phyloP scores from a whole-genome alignment of 2,329 filamentous ascomycete species.

The Calonectria pteridis region DNA sequence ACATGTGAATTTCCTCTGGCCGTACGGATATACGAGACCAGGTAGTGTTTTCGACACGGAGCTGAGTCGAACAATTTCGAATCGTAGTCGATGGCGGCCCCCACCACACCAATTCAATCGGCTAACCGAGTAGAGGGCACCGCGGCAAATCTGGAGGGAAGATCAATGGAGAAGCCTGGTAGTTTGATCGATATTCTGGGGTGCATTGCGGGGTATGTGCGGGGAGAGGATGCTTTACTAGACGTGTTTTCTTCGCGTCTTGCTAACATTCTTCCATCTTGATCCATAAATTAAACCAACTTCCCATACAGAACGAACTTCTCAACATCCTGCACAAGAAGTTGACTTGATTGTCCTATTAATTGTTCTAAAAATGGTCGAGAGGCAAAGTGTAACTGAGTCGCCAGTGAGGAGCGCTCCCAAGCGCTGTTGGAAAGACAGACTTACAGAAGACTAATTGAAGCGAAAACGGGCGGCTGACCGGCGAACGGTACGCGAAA shows the following conservation, averaged over 20 bases:
- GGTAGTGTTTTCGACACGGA: neutral
- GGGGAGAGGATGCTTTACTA: neutral
- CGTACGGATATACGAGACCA: neutral
- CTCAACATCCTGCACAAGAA: no score
- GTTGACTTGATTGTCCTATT: no score
- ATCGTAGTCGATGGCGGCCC: neutral
- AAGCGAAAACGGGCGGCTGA: neutral
- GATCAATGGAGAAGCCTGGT: neutral
- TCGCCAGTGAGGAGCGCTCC: neutral
- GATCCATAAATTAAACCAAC: neutral
- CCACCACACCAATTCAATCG: neutral
- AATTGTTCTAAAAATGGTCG: no score
- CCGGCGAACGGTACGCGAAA: neutral
- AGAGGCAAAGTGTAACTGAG: no score
- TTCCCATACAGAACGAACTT: neutral
- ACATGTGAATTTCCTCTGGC: neutral
- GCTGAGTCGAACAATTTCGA: neutral
- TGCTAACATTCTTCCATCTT: neutral
- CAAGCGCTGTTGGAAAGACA: neutral
- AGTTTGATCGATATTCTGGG: neutral
- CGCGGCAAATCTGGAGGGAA: neutral
- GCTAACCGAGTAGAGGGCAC: neutral
- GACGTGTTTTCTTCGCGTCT: neutral
- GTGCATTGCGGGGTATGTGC: neutral
- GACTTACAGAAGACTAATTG: neutral